A percentile compares a stretch with the other conserved stretches of the same genome.
These are phyloP conservation scores for Hypocrella siamensis DNA, from an alignment of 2,329 filamentous ascomycete genomes.

Conservation along the genomic window DNA sequence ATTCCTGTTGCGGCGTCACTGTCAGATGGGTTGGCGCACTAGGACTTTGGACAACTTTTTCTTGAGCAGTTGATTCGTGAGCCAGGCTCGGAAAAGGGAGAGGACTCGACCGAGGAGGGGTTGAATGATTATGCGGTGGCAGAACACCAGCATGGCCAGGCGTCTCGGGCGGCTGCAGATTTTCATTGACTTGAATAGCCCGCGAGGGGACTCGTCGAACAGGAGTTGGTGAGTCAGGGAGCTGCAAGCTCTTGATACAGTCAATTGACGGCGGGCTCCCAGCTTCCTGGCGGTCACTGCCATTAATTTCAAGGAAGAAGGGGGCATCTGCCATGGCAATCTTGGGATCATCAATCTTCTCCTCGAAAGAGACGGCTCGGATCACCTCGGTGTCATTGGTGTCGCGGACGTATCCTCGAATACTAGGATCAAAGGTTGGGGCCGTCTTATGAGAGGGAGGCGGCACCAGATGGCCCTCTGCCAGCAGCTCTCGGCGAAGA, in stretches of 20 bases:
- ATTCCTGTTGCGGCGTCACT: no score
- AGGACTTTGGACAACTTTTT: no score
- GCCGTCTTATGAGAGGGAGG: conserved; percentile 15
- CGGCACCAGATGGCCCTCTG: conserved; percentile 26
- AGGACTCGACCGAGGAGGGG: no score
- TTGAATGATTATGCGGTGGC: no score
- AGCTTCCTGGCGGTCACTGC: neutral
- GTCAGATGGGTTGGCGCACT: no score
- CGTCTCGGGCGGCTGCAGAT: no score
- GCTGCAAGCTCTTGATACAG: no score
- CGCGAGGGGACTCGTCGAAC: neutral
- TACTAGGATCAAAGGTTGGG: conserved; percentile 7
- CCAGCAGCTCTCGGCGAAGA: conserved; percentile 16
- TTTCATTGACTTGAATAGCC: no score
- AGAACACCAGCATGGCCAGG: no score
- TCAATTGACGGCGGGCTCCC: conserved; percentile 1
- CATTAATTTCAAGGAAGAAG: conserved; percentile 1
- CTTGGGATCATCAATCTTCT: conserved; percentile 15
- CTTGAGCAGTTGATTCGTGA: no score
- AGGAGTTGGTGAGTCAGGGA: conserved; percentile 5
- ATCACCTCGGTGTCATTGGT: conserved; percentile 10
- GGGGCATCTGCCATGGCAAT: conserved; percentile 12
- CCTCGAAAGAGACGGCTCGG: conserved; percentile 16
- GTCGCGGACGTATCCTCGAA: conserved; percentile 18
- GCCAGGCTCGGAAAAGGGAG: no score